phyloP scores from a whole-genome alignment of 2,329 filamentous ascomycete species.

The Phialocephala sp. region DNA sequence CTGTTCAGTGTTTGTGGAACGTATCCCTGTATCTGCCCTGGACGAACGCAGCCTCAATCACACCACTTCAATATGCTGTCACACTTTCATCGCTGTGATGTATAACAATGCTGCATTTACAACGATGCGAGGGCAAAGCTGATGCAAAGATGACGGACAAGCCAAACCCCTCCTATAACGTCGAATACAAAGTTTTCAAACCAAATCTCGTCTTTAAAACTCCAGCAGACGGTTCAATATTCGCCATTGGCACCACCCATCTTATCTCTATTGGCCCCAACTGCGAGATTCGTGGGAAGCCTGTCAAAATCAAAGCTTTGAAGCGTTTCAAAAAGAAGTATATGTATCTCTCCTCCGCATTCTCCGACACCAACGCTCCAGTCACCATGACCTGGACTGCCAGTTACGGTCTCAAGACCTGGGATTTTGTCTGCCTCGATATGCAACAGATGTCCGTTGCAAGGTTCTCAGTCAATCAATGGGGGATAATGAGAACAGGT shows the following conservation, averaged over 20 bases:
- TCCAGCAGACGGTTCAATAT: slow-evolving; percentile 1
- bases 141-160: slow-evolving; percentile 1
- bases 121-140: not conserved
- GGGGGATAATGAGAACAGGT: slow-evolving; percentile 25
- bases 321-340: slow-evolving; percentile 30
- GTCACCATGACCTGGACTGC: slow-evolving; percentile 25
- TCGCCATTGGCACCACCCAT: slow-evolving; percentile 28
- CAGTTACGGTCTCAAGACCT: slow-evolving; percentile 25
- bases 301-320: slow-evolving; percentile 23
- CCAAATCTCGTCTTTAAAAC: slow-evolving; percentile 24
- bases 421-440: slow-evolving; percentile 32
- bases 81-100: not conserved
- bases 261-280: slow-evolving; percentile 27
- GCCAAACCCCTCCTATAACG: slow-evolving; percentile 26
- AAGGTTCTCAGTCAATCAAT: slow-evolving; percentile 23
- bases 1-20: too few species aligned
- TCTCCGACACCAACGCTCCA: slow-evolving; percentile 18
- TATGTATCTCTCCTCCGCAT: slow-evolving; percentile 24
- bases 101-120: not conserved
- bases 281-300: slow-evolving; percentile 23
- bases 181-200: slow-evolving; percentile 25
- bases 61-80: not conserved
- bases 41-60: not conserved
- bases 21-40: not conserved
- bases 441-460: slow-evolving; percentile 25